Evolutionary conservation across 139 green algal species (phyloP).

Genomic region (Coelastrella sp.): DNA sequence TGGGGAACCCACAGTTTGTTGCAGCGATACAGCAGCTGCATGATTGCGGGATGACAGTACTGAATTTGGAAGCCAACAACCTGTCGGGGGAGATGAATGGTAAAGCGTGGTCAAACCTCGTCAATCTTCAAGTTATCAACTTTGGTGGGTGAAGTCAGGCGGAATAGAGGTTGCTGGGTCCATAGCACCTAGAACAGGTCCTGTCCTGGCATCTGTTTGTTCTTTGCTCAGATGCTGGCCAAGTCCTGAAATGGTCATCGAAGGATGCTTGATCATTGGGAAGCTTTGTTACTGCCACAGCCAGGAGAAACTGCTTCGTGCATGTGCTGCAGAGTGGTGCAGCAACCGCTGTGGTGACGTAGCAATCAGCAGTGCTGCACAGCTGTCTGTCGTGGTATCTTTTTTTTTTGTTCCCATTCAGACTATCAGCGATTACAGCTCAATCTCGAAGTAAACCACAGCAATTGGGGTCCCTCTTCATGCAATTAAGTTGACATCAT

Average conservation of each 20-base stretch:
- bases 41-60: constrained; percentile 25
- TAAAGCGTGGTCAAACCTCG: neutral
- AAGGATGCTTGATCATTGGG: no score
- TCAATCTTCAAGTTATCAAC: constrained; percentile 8
- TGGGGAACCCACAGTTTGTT: neutral
- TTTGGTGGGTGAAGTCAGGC: constrained; percentile 23
- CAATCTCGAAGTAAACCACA: no score
- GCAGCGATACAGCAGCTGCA: constrained; percentile 27
- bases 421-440: no score
- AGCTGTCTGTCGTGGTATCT: neutral
- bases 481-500: neutral
- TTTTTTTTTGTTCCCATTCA: no score
- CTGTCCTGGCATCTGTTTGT: neutral
- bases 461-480: neutral
- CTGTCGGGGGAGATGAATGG: constrained; percentile 1
- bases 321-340: neutral
- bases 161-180: no score
- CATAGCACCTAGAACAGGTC: no score
- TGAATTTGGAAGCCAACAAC: constrained; percentile 34
- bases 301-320: neutral
- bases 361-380: neutral
- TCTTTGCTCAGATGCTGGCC: neutral
- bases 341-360: neutral
- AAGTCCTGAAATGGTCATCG: neutral
- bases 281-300: neutral